Evolutionary conservation across 2,329 filamentous ascomycete species (phyloP), one percentile per base, ranked within the genome.

Genomic region (Rhynchosporium secalis): DNA sequence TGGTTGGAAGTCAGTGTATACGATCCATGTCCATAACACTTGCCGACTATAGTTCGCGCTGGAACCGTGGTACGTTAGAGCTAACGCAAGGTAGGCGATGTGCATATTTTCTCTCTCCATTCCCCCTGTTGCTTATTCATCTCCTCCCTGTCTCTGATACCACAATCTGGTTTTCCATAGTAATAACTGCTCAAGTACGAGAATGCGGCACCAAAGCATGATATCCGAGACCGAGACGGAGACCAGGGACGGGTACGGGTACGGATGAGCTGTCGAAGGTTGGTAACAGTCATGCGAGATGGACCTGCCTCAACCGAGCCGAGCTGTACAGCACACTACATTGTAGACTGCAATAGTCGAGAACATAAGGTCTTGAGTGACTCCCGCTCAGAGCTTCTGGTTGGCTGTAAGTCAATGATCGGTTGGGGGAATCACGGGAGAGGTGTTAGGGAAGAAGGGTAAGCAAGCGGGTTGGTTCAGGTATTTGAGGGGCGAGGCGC

Each of bases 321-420:
- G 48, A 12, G 20, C 41, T 15, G 41, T n/a, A 43, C 13, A 38
- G 13, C 31, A 33, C 33, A 38, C 38, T 38, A 38, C 5, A 52
- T 51, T 51, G 49, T 33, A 52, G 29, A 28, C 29, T 51, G 49
- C 49, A 52, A 52, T 52, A 52, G 49, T 6, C n/a, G 8, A 20
- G 31, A 33, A 52, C 4, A 8, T 52, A 38, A 52, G 33, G 15
- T 52, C 33, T 26, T n/a, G 47, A 49, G 20, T 33, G 15, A 52
- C 31, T 38, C 33, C 33, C 7, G 31, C 48, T 38, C 33, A 4
- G 13, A 9, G 33, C 49, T 8, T 31, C 31, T 52, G 31, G 33
- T 38, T 52, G 49, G 49, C 36, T 12, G 49, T 13, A 15, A 26
- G n/a, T n/a, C 12, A 31, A n/a, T 15, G 26, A 3, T 20, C 49